phyloP scores from a whole-genome alignment of 805 yeast species.

The Crinitomyces ghanaensis region DNA sequence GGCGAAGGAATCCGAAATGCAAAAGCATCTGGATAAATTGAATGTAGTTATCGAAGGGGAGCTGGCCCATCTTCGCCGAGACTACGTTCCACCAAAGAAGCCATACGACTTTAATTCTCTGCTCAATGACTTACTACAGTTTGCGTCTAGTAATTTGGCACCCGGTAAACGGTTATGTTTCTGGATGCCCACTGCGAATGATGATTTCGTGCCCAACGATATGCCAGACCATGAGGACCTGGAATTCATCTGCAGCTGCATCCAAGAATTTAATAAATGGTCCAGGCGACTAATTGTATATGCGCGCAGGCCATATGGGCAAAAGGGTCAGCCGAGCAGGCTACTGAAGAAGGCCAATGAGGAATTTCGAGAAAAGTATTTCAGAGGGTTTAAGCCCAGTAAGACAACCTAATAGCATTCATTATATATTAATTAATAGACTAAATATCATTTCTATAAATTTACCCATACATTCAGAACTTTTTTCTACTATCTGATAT shows the following conservation, averaged over 20 bases:
- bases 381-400: slow-evolving; percentile 50
- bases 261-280: slow-evolving; percentile 90
- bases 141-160: slow-evolving; percentile 61
- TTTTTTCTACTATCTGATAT: slow-evolving; percentile 19
- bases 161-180: slow-evolving; percentile 73
- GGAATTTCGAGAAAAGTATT: slow-evolving; percentile 70
- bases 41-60: slow-evolving; percentile 65
- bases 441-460: slow-evolving; percentile 1
- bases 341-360: slow-evolving; percentile 37
- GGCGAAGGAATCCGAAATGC: slow-evolving; percentile 55
- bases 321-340: slow-evolving; percentile 33
- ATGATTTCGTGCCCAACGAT: slow-evolving; percentile 49
- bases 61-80: slow-evolving; percentile 63
- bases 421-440: slow-evolving; percentile 1
- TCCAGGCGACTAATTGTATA: slow-evolving; percentile 77
- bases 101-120: slow-evolving; percentile 72
- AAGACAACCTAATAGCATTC: too few species aligned
- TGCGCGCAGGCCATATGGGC: slow-evolving; percentile 39
- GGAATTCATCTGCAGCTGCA: slow-evolving; percentile 60
- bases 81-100: slow-evolving; percentile 86
- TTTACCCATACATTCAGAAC: too few species aligned
- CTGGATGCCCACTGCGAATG: slow-evolving; percentile 98
- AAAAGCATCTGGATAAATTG: slow-evolving; percentile 67
- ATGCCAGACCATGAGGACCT: slow-evolving; percentile 72
- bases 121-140: slow-evolving; percentile 64